Percentiles rank a stretch among this genome's conserved stretches.
phyloP scores from a whole-genome alignment of 352 stramenopile genomes.

The Pythium plurisporium region DNA sequence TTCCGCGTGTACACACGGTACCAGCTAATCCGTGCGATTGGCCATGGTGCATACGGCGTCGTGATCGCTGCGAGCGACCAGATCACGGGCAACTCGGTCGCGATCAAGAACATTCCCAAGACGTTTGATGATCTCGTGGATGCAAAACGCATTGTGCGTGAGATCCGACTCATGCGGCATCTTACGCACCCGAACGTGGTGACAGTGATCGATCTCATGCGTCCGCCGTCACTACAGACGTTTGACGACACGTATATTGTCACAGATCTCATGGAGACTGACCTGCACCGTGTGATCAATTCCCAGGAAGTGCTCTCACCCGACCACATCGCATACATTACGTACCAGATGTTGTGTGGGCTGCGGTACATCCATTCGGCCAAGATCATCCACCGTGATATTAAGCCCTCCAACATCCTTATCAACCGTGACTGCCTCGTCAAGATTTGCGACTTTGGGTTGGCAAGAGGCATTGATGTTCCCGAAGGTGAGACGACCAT shows the following conservation, averaged over 20 bases:
- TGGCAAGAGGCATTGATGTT: background rate
- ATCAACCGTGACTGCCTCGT: constrained; percentile 65
- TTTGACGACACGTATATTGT: constrained; percentile 96
- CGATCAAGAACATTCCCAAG: constrained; percentile 88
- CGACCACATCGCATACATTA: constrained; percentile 85
- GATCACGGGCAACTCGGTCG: constrained; percentile 78
- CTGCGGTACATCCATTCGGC: constrained; percentile 94
- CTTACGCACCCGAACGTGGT: constrained; percentile 96
- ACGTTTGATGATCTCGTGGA: constrained; percentile 98
- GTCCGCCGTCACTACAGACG: constrained; percentile 87
- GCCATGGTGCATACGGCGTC: constrained; percentile 92
- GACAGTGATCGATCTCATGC: constrained; percentile 90
- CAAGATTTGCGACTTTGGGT: background rate
- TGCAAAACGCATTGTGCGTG: constrained; percentile 98
- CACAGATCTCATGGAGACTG: constrained; percentile 94
- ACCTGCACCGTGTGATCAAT: constrained; percentile 89
- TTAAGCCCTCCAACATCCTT: constrained; percentile 98
- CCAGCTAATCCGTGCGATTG: constrained; percentile 93
- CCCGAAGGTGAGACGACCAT: constrained; percentile 6
- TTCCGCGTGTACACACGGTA: constrained; percentile 93
- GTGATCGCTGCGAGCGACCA: constrained; percentile 87
- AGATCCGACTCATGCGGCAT: constrained; percentile 93
- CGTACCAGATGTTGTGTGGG: constrained; percentile 79
- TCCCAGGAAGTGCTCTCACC: constrained; percentile 69
- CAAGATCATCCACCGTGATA: constrained; percentile 94